Evolutionary conservation across 768 basidiomycete species (phyloP).

Genomic region (Xanthoconium purpureum): DNA sequence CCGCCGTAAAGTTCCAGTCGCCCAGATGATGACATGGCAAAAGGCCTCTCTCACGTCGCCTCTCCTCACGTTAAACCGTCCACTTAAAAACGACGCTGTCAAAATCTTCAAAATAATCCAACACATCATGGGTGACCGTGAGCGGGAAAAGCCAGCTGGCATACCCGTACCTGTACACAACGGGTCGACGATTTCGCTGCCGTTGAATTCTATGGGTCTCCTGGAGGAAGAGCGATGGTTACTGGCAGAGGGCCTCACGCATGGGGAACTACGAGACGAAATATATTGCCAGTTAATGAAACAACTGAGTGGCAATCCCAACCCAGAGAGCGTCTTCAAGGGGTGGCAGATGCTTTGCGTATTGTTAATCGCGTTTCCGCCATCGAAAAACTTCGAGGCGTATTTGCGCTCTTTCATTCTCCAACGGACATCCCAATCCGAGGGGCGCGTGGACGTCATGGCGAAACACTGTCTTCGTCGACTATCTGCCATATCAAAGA

Average conservation of each 20-base stretch:
- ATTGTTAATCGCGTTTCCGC: slow-evolving; percentile 86
- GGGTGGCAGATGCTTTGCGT: slow-evolving; percentile 95
- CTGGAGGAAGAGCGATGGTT: slow-evolving; percentile 89
- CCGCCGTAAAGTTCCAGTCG: slow-evolving; percentile 74
- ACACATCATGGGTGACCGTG: slow-evolving; percentile 90
- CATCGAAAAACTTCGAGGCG: slow-evolving; percentile 88
- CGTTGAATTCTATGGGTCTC: slow-evolving; percentile 42
- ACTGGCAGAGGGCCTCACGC: slow-evolving; percentile 70
- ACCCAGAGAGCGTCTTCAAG: slow-evolving; percentile 80
- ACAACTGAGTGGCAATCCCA: slow-evolving; percentile 81
- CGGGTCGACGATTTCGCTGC: slow-evolving; percentile 42
- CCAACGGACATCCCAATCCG: slow-evolving; percentile 59
- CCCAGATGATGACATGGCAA: slow-evolving; percentile 90
- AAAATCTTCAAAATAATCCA: slow-evolving; percentile 88
- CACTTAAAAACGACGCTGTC: slow-evolving; percentile 72
- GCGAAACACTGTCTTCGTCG: slow-evolving; percentile 88
- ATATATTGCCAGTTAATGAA: slow-evolving; percentile 93
- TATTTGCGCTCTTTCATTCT: slow-evolving; percentile 81
- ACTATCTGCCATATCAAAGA: slow-evolving; percentile 68
- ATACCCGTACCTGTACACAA: slow-evolving; percentile 48
- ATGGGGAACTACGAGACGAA: slow-evolving; percentile 88
- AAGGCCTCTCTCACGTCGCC: slow-evolving; percentile 72
- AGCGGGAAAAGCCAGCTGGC: slow-evolving; percentile 59
- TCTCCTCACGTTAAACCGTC: slow-evolving; percentile 64
- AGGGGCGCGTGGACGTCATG: slow-evolving; percentile 84